phyloP scores from a whole-genome alignment of 352 stramenopile species.

The Elongisporangium anandrum region DNA sequence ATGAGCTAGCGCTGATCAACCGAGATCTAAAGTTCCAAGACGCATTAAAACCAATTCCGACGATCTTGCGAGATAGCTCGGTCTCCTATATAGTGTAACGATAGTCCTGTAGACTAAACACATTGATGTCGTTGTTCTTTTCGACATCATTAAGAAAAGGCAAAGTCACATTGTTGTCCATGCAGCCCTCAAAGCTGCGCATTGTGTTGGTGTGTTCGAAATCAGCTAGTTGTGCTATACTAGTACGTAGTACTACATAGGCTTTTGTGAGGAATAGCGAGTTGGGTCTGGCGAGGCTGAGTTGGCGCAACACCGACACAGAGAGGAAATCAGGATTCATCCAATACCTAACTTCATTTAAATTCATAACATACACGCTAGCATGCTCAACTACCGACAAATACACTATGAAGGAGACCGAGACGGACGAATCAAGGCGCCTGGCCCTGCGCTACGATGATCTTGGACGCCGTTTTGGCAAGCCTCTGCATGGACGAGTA shows the following conservation, averaged over 20 bases:
- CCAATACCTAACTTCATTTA: not conserved
- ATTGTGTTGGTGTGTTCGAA: too few species aligned
- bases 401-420: not conserved
- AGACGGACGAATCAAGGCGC: not conserved
- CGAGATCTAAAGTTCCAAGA: not conserved
- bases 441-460: conserved; percentile 9
- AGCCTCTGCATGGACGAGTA: conserved; percentile 33
- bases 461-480: conserved; percentile 18
- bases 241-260: too few species aligned
- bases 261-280: too few species aligned
- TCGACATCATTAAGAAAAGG: not conserved
- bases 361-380: not conserved
- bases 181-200: too few species aligned
- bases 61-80: not conserved
- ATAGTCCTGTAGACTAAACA: not conserved
- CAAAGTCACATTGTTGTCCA: not conserved
- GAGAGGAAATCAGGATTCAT: not conserved
- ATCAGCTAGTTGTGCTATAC: too few species aligned
- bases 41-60: not conserved
- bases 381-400: not conserved
- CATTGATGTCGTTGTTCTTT: not conserved
- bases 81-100: not conserved
- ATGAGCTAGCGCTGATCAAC: not conserved
- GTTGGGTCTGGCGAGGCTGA: too few species aligned
- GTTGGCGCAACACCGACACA: too few species aligned